Evolutionary conservation across 2,329 filamentous ascomycete species (phyloP), one percentile per base, ranked within the genome.

Genomic region (Colletotrichum sansevieriae): DNA sequence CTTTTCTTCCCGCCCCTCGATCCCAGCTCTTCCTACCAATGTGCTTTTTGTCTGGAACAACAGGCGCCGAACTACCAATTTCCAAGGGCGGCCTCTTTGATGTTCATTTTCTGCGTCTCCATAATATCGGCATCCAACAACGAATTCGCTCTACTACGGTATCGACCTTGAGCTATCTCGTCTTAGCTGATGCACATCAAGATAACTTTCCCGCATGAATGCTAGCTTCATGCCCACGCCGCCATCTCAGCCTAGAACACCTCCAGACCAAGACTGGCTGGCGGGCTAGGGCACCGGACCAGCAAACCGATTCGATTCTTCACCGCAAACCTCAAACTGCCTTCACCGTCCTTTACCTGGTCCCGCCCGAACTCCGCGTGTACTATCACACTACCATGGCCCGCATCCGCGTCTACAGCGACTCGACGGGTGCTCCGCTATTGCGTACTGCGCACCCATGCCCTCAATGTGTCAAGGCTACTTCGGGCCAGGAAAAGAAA

Each of bases 51-150:
- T 52, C 58, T 61, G 58, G 58, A 61, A 52, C 46, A 61, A 49
- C 58, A 52, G 46, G 47, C 47, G 58, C 58, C 58, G 35, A 18
- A 43, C 58, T 22, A 43, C 46, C 61, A 47, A n/a, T 20, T 25
- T 15, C 7, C 39, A 41, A 54, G 43, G 61, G 47, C 65, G 61
- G 61, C 54, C 61, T 68, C 54, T 68, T 68, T 65, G 54, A 65
- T 65, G 55, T 49, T 35, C 4, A 18, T 33, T 35, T 44, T 7
- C 33, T 25, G 37, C 56, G 46, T 51, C 65, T 20, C 35, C 39
- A 39, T 52, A 29, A 22, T 44, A 52, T 58, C 54, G 43, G 51
- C 46, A 25, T 58, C 44, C 59, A 51, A 49, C 57, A 44, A 49
- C 47, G 33, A 29, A 44, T n/a, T 47, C 33, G 2, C 29, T 29